These are phyloP conservation scores for Herpetomonas tarakana DNA, from an alignment of 208 protist genomes.

Conservation along the genomic window DNA sequence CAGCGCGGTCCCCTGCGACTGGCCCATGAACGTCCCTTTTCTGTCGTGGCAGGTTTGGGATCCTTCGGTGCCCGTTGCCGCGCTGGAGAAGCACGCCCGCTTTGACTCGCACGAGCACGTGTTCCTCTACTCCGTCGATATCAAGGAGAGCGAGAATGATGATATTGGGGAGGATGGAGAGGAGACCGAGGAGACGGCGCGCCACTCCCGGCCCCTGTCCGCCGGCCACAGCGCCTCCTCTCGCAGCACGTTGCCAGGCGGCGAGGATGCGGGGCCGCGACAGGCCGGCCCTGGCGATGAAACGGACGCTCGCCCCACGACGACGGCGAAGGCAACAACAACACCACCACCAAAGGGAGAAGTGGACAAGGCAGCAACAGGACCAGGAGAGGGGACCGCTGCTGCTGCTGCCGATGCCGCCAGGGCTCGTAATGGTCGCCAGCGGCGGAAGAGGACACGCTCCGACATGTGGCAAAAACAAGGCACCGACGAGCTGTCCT, in stretches of 20 bases:
- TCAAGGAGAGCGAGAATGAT: conserved; percentile 2
- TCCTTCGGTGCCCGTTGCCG: conserved; percentile 55
- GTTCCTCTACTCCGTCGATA: conserved; percentile 64
- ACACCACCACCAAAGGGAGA: neutral
- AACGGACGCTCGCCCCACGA: no score
- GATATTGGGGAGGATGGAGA: conserved; percentile 18
- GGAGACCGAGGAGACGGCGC: conserved; percentile 20
- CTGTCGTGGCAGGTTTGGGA: conserved; percentile 90
- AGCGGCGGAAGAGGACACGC: neutral
- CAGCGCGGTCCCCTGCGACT: conserved; percentile 40
- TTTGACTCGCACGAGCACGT: conserved; percentile 75
- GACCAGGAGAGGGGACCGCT: no score
- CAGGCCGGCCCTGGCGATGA: no score
- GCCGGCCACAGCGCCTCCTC: no score
- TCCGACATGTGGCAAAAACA: neutral
- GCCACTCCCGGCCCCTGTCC: no score
- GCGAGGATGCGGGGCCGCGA: no score
- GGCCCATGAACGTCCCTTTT: conserved; percentile 85
- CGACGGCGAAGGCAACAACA: neutral
- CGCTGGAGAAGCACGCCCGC: conserved; percentile 45
- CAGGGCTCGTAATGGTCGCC: no score
- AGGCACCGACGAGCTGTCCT: neutral
- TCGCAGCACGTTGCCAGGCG: neutral
- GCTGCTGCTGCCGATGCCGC: no score
- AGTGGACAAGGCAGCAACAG: neutral